Base-by-base conservation (phyloP, 129 eudicot genomes). In the Flaveria linearis region DNA sequence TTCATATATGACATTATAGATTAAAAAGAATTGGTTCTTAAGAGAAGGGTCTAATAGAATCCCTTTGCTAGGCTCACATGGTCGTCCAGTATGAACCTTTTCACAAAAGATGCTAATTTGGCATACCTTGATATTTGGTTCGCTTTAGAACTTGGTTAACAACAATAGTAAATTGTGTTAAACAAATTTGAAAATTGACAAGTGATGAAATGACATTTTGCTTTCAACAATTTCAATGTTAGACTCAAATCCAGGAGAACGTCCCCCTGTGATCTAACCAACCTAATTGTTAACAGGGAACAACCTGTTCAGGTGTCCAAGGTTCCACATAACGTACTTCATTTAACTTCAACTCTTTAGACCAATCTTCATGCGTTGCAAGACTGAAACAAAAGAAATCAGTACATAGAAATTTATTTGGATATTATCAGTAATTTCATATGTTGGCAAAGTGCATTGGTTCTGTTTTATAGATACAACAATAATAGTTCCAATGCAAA, bases 131-230 rank as follows among this genome's bases (percentile, higher is more conserved):
- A 57, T 10, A 23, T 12, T 8, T 28, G 17, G 42, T 62, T 62
- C 9, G 18, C 42, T 9, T 55, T 62, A 26, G 10, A 28, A 62
- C 42, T 11, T 62, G 68, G 43, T 15, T 62, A 43, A 26, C 42
- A 25, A 28, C 42, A 25, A n/a, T 62, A 23, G 41, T 61, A 25
- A 62, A 26, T 12, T 4, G 18, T 25, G 68, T 14, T 5, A 17
- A 61, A 26, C 68, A 12, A 25, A 23, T 57, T 62, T 62, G 42
- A 62, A 62, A 62, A 13, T 62, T 4, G n/a, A 26, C 68, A 62
- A 62, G 68, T 62, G 68, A 62, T 62, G 17, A 25, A 62, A 25
- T 28, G 68, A 1, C 43, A 62, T 62, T 62, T 60, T 60, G 66
- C 66, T 60, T 57, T 62, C 33, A 22, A 22, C 33, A 20, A 57